phyloP scores from a whole-genome alignment of 2,329 filamentous ascomycete genomes.

The Neonectria magnoliae region DNA sequence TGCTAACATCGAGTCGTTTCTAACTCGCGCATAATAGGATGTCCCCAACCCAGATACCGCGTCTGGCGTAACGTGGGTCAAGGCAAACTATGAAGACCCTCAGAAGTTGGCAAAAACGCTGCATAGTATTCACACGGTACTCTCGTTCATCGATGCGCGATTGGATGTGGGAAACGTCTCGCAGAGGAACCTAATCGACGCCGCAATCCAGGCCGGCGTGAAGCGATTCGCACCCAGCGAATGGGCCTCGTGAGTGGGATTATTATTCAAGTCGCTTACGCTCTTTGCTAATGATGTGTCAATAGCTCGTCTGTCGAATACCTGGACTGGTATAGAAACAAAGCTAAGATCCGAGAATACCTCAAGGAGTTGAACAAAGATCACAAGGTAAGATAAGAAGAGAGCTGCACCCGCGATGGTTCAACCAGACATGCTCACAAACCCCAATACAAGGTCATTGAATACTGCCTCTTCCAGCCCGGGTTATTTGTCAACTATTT shows the following conservation, averaged over 20 bases:
- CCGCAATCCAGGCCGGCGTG: not conserved
- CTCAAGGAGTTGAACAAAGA: conserved; percentile 60
- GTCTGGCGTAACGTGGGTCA: conserved; percentile 21
- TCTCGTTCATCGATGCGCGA: conserved; percentile 59
- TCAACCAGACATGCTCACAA: not conserved
- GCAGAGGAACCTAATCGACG: not conserved
- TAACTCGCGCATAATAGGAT: conserved; percentile 18
- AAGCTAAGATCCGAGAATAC: conserved; percentile 59
- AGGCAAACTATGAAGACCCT: conserved; percentile 47
- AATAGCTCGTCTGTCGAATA: not conserved
- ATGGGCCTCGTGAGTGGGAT: conserved; percentile 52
- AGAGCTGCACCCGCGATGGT: not conserved
- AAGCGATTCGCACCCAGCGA: conserved; percentile 65
- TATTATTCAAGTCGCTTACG: not conserved
- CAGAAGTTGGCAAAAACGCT: conserved; percentile 50
- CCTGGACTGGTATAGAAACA: conserved; percentile 40
- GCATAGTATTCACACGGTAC: conserved; percentile 60
- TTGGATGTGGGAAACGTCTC: not conserved
- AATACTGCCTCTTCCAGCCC: conserved; percentile 65
- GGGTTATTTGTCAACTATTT: conserved; percentile 65
- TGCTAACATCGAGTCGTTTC: not conserved
- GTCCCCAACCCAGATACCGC: conserved; percentile 10
- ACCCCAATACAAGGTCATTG: conserved; percentile 52
- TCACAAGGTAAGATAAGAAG: conserved; percentile 46
- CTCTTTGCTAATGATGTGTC: not conserved